A percentile compares a stretch with the other conserved stretches of the same genome.
Evolutionary conservation across 2,329 filamentous ascomycete genomes (phyloP).

Genomic region (Fusarium tjaetaba): DNA sequence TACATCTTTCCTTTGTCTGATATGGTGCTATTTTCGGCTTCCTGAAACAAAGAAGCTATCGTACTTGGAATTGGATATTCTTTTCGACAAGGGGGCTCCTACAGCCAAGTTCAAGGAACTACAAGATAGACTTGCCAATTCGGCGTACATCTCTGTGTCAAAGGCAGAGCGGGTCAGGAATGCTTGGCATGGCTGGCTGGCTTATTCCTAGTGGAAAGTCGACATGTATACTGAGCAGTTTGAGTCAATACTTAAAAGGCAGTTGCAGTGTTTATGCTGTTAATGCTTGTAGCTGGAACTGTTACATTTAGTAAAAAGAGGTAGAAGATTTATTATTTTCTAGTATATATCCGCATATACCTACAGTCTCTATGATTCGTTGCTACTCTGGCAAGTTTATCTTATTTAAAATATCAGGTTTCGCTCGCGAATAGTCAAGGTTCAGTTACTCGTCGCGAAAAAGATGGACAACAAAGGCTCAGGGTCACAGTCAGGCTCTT

Average conservation of each 20-base stretch:
- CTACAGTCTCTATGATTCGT: no score
- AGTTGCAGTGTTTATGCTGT: accelerated
- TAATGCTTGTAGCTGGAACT: accelerated
- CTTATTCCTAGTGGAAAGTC: not conserved
- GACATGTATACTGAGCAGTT: not conserved
- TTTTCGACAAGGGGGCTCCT: conserved; percentile 37
- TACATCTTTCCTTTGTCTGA: conserved; percentile 16
- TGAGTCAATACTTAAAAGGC: accelerated
- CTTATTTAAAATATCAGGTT: no score
- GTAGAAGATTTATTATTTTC: not conserved
- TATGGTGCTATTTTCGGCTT: conserved; percentile 38
- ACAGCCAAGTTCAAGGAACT: conserved; percentile 44
- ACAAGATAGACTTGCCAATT: conserved; percentile 9
- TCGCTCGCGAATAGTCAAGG: no score
- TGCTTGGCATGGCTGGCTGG: conserved; percentile 30
- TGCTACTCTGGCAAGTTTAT: no score
- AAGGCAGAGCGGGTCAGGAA: conserved; percentile 20
- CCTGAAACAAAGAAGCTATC: conserved; percentile 37
- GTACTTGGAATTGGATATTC: conserved; percentile 36
- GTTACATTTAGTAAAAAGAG: accelerated
- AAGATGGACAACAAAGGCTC: no score
- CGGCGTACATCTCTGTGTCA: conserved; percentile 6
- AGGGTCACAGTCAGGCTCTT: no score
- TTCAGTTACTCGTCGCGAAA: no score
- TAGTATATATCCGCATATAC: accelerated